These are phyloP conservation scores for Trichoderma asperelloides DNA, from an alignment of 495 filamentous ascomycete species.

Conservation along the genomic window DNA sequence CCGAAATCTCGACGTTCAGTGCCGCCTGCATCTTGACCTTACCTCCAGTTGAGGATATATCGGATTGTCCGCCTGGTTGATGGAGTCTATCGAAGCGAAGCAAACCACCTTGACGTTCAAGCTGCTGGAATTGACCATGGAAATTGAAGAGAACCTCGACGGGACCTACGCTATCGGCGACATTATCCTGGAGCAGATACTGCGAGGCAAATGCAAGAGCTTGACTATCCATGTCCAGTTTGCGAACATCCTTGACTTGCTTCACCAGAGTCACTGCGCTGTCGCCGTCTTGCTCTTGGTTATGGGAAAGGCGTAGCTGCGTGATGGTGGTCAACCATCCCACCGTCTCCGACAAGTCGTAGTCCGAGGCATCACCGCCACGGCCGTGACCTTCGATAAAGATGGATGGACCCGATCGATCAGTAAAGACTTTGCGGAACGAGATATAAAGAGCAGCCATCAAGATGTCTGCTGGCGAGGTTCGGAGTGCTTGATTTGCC, in stretches of 20 bases:
- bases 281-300: constrained; percentile 23
- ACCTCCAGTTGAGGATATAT: constrained; percentile 35
- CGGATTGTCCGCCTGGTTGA: constrained; percentile 45
- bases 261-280: too few relatives aligned
- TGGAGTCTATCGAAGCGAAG: constrained; percentile 41
- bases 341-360: constrained; percentile 36
- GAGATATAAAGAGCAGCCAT: constrained; percentile 40
- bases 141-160: constrained; percentile 69
- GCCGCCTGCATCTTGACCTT: constrained; percentile 55
- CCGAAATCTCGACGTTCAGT: constrained; percentile 59
- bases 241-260: constrained; percentile 33
- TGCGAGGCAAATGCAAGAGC: constrained; percentile 37
- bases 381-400: constrained; percentile 43
- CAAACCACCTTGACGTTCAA: constrained; percentile 52
- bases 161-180: constrained; percentile 24
- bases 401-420: constrained; percentile 45
- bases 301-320: constrained; percentile 27
- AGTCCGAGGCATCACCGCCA: constrained; percentile 24
- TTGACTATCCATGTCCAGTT: constrained; percentile 28
- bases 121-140: constrained; percentile 52
- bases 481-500: too few relatives aligned
- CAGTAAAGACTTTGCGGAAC: constrained; percentile 41
- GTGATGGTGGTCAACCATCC: constrained; percentile 42
- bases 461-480: constrained; percentile 36
- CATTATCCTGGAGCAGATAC: constrained; percentile 13